These are phyloP conservation scores for Auriscalpium orientale DNA, from an alignment of 768 basidiomycete genomes.

Conservation along the genomic window DNA sequence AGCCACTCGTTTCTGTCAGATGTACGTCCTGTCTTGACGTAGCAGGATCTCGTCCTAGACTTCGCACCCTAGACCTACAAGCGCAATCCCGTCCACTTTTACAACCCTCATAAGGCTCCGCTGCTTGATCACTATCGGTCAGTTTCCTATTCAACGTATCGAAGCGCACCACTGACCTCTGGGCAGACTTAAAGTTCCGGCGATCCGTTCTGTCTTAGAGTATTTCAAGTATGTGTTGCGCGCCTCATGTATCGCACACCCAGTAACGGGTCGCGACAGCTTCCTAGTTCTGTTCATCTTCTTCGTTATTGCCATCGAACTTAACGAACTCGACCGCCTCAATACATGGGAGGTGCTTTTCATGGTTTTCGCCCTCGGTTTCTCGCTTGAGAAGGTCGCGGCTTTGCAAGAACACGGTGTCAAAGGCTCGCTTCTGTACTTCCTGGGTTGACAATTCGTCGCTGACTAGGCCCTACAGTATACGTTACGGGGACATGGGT, in stretches of 20 bases:
- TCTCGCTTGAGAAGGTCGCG: slow-evolving; percentile 86
- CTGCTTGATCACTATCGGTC: slow-evolving; percentile 94
- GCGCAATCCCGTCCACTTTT: slow-evolving; percentile 84
- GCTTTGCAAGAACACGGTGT: slow-evolving; percentile 96
- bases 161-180: slow-evolving; percentile 1
- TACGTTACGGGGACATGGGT: slow-evolving; percentile 86
- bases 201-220: slow-evolving; percentile 84
- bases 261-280: slow-evolving; percentile 27
- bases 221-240: slow-evolving; percentile 59
- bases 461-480: slow-evolving; percentile 33
- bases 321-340: slow-evolving; percentile 49
- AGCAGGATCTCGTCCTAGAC: neutral
- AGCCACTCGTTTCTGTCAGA: slow-evolving; percentile 87
- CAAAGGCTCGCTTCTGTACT: slow-evolving; percentile 42
- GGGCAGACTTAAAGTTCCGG: slow-evolving; percentile 81
- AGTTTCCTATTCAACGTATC: neutral
- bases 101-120: slow-evolving; percentile 90
- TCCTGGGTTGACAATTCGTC: neutral
- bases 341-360: slow-evolving; percentile 67
- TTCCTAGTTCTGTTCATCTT: slow-evolving; percentile 77
- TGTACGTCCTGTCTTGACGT: slow-evolving; percentile 33
- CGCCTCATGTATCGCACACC: neutral
- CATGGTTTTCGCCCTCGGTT: slow-evolving; percentile 75
- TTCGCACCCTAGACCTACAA: slow-evolving; percentile 70
- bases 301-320: slow-evolving; percentile 76